These are phyloP conservation scores for Helicostylum pulchrum DNA, from an alignment of 192 early-diverging fungal genomes.

Conservation along the genomic window DNA sequence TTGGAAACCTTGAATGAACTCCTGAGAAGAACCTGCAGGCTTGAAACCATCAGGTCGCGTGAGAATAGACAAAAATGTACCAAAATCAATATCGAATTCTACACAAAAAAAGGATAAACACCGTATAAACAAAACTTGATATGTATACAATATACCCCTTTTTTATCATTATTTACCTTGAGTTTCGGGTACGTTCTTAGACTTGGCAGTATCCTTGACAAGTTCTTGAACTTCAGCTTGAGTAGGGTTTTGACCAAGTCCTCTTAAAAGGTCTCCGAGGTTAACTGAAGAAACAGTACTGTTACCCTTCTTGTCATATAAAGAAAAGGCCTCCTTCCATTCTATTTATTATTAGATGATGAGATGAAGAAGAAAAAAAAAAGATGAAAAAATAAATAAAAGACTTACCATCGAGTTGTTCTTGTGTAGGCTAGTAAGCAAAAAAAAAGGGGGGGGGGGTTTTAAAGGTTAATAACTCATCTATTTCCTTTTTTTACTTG, in stretches of 20 bases:
- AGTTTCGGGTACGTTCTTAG: slow-evolving; percentile 19
- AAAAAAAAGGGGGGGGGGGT: not conserved
- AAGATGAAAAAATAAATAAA: not conserved
- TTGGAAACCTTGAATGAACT: slow-evolving; percentile 83
- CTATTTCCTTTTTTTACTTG: too few relatives aligned
- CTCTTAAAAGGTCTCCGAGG: slow-evolving; percentile 73
- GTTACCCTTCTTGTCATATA: slow-evolving; percentile 76
- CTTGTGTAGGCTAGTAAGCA: slow-evolving; percentile 30
- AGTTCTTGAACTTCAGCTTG: slow-evolving; percentile 71
- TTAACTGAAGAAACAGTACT: slow-evolving; percentile 61
- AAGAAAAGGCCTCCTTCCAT: slow-evolving; percentile 77
- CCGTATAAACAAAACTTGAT: not conserved
- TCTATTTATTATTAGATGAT: slow-evolving; percentile 38
- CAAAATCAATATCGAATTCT: slow-evolving; percentile 59
- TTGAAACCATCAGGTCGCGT: slow-evolving; percentile 71
- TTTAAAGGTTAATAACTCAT: not conserved
- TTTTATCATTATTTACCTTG: slow-evolving; percentile 25
- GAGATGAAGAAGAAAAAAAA: not conserved
- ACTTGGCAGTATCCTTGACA: slow-evolving; percentile 36
- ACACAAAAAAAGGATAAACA: not conserved
- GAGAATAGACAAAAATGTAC: slow-evolving; percentile 67
- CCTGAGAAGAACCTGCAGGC: slow-evolving; percentile 67
- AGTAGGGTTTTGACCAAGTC: slow-evolving; percentile 77
- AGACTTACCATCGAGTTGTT: slow-evolving; percentile 39
- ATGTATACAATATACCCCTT: not conserved